Evolutionary conservation across 2,329 filamentous ascomycete species (phyloP).

Genomic region (Xylaria hypoxylon): DNA sequence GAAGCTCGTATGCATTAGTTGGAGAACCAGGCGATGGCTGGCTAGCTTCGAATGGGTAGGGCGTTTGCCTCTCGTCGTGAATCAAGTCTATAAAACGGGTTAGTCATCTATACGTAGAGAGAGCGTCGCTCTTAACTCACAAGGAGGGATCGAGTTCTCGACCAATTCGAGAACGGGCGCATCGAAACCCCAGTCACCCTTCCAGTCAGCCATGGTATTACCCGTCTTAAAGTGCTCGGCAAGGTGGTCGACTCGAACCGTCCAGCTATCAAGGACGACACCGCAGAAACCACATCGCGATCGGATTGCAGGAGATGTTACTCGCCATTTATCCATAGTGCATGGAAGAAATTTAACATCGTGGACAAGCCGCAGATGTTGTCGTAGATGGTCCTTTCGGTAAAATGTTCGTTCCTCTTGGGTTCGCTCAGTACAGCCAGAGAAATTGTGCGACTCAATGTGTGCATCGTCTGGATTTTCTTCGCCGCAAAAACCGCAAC

Average conservation of each 20-base stretch:
- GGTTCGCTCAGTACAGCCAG: conserved; percentile 74
- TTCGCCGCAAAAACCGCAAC: conserved; percentile 71
- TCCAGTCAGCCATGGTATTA: conserved; percentile 75
- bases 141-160: conserved; percentile 75
- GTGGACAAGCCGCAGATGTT: conserved; percentile 73
- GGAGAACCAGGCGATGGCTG: conserved; percentile 59
- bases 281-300: conserved; percentile 75
- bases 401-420: conserved; percentile 73
- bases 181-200: conserved; percentile 77
- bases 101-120: conserved; percentile 55
- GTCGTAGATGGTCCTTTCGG: conserved; percentile 74
- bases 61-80: conserved; percentile 70
- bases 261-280: conserved; percentile 71
- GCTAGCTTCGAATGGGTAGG: conserved; percentile 65
- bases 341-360: conserved; percentile 69
- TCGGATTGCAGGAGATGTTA: conserved; percentile 69
- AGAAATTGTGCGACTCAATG: conserved; percentile 69
- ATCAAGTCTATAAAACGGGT: conserved; percentile 65
- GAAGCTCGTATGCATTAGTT: conserved; percentile 69
- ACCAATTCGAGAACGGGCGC: conserved; percentile 70
- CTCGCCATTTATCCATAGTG: conserved; percentile 75
- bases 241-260: conserved; percentile 69
- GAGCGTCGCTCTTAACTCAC: conserved; percentile 59
- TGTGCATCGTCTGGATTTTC: conserved; percentile 66
- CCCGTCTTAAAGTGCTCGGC: conserved; percentile 76